Evolutionary conservation across 2,329 filamentous ascomycete species (phyloP).

Genomic region (Monosporascus sp.): DNA sequence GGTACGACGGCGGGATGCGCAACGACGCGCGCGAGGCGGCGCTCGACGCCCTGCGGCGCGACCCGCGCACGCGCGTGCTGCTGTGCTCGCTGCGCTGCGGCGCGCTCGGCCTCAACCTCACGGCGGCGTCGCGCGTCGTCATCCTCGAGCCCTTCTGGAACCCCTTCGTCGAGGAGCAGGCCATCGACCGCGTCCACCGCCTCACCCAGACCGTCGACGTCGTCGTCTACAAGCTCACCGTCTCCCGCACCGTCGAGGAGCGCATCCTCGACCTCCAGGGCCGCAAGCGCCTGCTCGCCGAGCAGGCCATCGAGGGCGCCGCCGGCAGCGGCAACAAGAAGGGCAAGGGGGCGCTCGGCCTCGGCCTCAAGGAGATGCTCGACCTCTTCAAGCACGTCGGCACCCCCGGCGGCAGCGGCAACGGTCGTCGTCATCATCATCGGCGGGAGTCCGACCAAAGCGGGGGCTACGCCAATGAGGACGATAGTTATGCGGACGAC

Average conservation of each 20-base stretch:
- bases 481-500: conserved; percentile 9
- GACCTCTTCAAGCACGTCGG: conserved; percentile 73
- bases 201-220: conserved; percentile 95
- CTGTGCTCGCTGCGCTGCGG: conserved; percentile 94
- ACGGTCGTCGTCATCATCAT: background rate
- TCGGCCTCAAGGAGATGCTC: conserved; percentile 90
- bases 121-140: conserved; percentile 86
- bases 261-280: conserved; percentile 92
- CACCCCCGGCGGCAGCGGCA: background rate
- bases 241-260: conserved; percentile 83
- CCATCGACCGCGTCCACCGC: conserved; percentile 97
- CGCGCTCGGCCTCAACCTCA: conserved; percentile 87
- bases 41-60: conserved; percentile 68
- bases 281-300: conserved; percentile 87
- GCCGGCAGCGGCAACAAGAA: conserved; percentile 39
- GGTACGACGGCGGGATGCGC: conserved; percentile 93
- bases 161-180: conserved; percentile 98
- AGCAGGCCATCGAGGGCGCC: conserved; percentile 81
- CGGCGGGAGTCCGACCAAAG: conserved; percentile 33
- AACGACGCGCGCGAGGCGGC: conserved; percentile 90
- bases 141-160: conserved; percentile 99
- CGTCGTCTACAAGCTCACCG: conserved; percentile 88
- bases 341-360: conserved; percentile 68
- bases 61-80: conserved; percentile 72
- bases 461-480: conserved; percentile 34